Evolutionary conservation across 495 filamentous ascomycete species (phyloP).

Genomic region (Poronia punctata): DNA sequence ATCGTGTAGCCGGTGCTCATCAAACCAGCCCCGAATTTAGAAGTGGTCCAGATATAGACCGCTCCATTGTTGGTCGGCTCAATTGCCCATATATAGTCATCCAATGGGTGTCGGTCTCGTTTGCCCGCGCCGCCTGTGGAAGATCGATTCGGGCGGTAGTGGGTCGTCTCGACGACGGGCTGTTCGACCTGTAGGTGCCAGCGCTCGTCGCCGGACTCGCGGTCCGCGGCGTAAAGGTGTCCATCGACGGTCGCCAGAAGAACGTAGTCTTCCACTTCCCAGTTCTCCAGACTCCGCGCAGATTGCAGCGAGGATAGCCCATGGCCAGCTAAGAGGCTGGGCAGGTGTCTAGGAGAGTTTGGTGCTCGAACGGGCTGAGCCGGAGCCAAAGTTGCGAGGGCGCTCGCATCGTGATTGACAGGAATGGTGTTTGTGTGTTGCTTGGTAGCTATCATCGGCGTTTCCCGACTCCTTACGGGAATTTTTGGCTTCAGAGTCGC

Average conservation of each 20-base stretch:
- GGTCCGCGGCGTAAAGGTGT: slow-evolving; percentile 85
- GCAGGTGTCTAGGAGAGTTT: slow-evolving; percentile 58
- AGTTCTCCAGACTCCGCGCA: slow-evolving; percentile 95
- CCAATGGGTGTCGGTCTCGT: slow-evolving; percentile 52
- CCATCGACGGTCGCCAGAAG: slow-evolving; percentile 99
- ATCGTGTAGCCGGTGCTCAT: slow-evolving; percentile 79
- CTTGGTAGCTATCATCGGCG: slow-evolving; percentile 17
- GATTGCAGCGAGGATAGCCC: slow-evolving; percentile 70
- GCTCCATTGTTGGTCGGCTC: slow-evolving; percentile 84
- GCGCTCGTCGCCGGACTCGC: slow-evolving; percentile 70
- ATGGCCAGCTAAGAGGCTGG: slow-evolving; percentile 37
- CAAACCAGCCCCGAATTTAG: slow-evolving; percentile 59
- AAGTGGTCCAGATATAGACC: slow-evolving; percentile 80
- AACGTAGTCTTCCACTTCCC: slow-evolving; percentile 99
- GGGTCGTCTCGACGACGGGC: slow-evolving; percentile 84
- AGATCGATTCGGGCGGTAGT: slow-evolving; percentile 67
- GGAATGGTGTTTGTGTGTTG: slow-evolving; percentile 32
- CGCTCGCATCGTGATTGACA: slow-evolving; percentile 74
- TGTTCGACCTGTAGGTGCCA: slow-evolving; percentile 80
- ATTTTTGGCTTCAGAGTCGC: slow-evolving; percentile 17
- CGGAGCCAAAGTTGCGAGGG: slow-evolving; percentile 91
- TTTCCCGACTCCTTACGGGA: slow-evolving; percentile 10
- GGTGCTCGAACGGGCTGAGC: slow-evolving; percentile 80
- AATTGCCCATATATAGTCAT: slow-evolving; percentile 92
- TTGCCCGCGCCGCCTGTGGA: slow-evolving; percentile 40